Evolutionary conservation across 1,284 basidiomycete species (phyloP).

Genomic region (Pseudozyma pruni): DNA sequence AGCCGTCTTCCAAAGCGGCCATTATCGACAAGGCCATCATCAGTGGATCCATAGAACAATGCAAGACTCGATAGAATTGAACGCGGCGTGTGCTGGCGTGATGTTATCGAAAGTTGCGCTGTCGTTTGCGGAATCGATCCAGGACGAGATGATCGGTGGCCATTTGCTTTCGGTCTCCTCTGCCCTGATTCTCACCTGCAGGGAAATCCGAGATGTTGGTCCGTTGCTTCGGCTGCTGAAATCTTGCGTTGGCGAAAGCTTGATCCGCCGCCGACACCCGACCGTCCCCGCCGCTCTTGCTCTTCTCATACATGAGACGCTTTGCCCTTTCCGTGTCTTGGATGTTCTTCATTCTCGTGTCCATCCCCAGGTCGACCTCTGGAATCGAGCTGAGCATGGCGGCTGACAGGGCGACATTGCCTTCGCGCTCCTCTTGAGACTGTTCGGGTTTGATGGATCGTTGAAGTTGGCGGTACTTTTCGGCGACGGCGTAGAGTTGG

Average conservation of each 20-base stretch:
- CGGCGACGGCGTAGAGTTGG: slow-evolving; percentile 81
- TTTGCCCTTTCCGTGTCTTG: slow-evolving; percentile 97
- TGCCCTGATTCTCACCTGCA: slow-evolving; percentile 59
- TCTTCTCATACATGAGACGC: slow-evolving; percentile 79
- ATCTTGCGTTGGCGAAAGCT: slow-evolving; percentile 79
- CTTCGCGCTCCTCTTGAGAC: slow-evolving; percentile 76
- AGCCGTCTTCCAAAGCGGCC: no score
- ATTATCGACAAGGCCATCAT: no score
- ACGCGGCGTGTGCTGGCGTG: no score
- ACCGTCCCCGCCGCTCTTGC: slow-evolving; percentile 71
- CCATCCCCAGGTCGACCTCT: slow-evolving; percentile 96
- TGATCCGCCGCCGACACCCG: slow-evolving; percentile 75
- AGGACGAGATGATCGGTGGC: slow-evolving; percentile 89
- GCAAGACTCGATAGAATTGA: no score
- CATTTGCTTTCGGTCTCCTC: slow-evolving; percentile 75
- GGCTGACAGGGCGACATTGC: slow-evolving; percentile 88
- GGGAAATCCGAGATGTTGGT: slow-evolving; percentile 4
- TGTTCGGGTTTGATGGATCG: slow-evolving; percentile 71
- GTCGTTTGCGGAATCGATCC: slow-evolving; percentile 69
- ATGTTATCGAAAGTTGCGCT: slow-evolving; percentile 20
- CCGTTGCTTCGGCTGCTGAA: slow-evolving; percentile 1
- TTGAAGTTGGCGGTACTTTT: slow-evolving; percentile 72
- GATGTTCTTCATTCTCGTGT: slow-evolving; percentile 90
- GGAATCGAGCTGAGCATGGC: slow-evolving; percentile 94
- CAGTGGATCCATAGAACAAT: no score